Evolutionary conservation across 257 asterid genomes (phyloP).

Genomic region (Osmanthus fragrans): DNA sequence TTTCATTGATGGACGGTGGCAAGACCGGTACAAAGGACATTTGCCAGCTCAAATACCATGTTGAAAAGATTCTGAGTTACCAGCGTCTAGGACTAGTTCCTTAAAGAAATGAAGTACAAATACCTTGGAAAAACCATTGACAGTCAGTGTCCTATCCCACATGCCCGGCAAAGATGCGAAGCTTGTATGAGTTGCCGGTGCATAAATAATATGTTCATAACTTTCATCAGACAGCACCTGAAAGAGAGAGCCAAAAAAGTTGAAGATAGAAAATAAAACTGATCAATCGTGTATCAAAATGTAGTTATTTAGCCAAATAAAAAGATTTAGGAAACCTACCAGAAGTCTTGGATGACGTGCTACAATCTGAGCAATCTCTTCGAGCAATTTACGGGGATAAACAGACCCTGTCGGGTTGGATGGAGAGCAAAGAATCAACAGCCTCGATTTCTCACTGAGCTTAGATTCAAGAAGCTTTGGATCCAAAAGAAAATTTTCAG

Average conservation of each 20-base stretch:
- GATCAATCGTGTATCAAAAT: conserved; percentile 9
- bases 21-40: not conserved
- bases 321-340: conserved; percentile 43
- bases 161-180: conserved; percentile 94
- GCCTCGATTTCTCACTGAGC: conserved; percentile 75
- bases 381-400: conserved; percentile 75
- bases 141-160: conserved; percentile 96
- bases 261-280: conserved; percentile 6
- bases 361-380: conserved; percentile 83
- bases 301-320: not conserved
- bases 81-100: not conserved
- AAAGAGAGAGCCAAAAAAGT: conserved; percentile 14
- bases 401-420: conserved; percentile 99
- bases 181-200: conserved; percentile 95
- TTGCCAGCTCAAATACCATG: not conserved
- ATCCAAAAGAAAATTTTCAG: conserved; percentile 79
- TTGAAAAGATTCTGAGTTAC: not conserved
- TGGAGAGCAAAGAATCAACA: conserved; percentile 94
- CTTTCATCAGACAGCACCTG: conserved; percentile 96
- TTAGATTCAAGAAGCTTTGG: conserved; percentile 79
- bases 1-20: not conserved
- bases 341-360: conserved; percentile 91
- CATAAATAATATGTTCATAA: conserved; percentile 88
- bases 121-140: conserved; percentile 97
- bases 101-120: conserved; percentile 14